phyloP scores from a whole-genome alignment of 768 basidiomycete species.

The Amanita pallidorosea region DNA sequence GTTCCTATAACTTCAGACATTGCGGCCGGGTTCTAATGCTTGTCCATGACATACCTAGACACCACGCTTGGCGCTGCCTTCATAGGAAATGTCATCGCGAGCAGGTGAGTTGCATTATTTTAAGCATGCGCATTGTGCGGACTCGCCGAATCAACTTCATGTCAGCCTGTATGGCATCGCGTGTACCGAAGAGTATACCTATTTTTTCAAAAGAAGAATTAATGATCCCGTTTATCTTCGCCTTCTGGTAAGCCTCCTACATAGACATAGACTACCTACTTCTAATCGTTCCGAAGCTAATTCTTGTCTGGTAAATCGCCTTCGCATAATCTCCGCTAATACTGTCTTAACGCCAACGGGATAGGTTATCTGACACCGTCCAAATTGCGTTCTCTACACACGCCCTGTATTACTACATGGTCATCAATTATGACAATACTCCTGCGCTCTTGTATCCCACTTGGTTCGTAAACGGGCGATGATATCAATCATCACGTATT shows the following conservation, averaged over 20 bases:
- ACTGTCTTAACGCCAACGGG: not conserved
- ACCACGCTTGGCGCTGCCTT: slow-evolving; percentile 35
- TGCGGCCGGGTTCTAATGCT: too few relatives aligned
- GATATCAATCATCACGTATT: not conserved
- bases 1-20: too few relatives aligned
- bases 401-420: slow-evolving; percentile 23
- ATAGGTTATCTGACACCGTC: slow-evolving; percentile 24
- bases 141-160: not conserved
- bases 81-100: slow-evolving; percentile 28
- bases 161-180: slow-evolving; percentile 31
- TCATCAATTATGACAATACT: slow-evolving; percentile 22
- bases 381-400: slow-evolving; percentile 23
- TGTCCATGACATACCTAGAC: slow-evolving; percentile 13
- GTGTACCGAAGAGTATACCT: slow-evolving; percentile 28
- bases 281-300: not conserved
- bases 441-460: slow-evolving; percentile 14
- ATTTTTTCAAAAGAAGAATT: slow-evolving; percentile 19
- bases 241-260: slow-evolving; percentile 14
- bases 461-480: slow-evolving; percentile 15
- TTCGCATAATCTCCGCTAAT: not conserved
- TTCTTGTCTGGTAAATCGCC: not conserved
- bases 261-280: not conserved
- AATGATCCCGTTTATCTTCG: slow-evolving; percentile 20
- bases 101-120: slow-evolving; percentile 22
- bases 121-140: not conserved